These are phyloP conservation scores for Brettanomyces custersianus DNA, from an alignment of 805 yeast genomes.

Conservation along the genomic window DNA sequence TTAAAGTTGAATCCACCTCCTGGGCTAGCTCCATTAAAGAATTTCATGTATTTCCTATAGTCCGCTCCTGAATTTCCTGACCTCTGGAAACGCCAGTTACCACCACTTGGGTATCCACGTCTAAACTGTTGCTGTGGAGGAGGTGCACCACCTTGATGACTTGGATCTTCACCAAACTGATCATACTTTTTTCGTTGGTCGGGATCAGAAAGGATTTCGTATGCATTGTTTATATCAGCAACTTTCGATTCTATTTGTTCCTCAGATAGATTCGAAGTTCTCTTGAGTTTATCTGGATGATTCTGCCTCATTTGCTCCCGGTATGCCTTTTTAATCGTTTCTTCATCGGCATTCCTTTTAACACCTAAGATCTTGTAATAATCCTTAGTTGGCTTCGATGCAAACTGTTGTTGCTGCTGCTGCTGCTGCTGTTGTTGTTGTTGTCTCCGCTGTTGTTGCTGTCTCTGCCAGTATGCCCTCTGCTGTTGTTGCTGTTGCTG, in stretches of 20 bases:
- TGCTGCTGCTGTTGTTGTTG: constrained; percentile 28
- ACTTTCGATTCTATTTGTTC: constrained; percentile 73
- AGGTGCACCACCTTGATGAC: not conserved
- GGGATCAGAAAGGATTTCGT: constrained; percentile 69
- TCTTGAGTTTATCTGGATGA: constrained; percentile 87
- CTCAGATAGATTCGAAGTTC: constrained; percentile 44
- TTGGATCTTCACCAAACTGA: constrained; percentile 11
- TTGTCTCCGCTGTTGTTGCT: constrained; percentile 32
- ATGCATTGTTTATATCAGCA: constrained; percentile 90
- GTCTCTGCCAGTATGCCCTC: constrained; percentile 38
- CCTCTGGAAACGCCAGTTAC: not conserved
- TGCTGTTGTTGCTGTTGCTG: constrained; percentile 32
- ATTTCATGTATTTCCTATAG: not conserved
- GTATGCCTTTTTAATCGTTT: constrained; percentile 73
- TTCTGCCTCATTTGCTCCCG: constrained; percentile 67
- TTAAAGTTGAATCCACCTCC: not conserved
- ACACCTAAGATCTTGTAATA: constrained; percentile 75
- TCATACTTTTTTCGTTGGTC: constrained; percentile 63
- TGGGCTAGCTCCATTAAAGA: not conserved
- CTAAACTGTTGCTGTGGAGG: not conserved
- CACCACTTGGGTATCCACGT: not conserved
- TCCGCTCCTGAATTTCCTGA: not conserved
- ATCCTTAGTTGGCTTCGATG: constrained; percentile 33
- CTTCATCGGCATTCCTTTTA: constrained; percentile 53
- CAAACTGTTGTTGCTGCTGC: constrained; percentile 13